Base-by-base conservation (phyloP, 306 rosid species). In the Macrotyloma uniflorum region DNA sequence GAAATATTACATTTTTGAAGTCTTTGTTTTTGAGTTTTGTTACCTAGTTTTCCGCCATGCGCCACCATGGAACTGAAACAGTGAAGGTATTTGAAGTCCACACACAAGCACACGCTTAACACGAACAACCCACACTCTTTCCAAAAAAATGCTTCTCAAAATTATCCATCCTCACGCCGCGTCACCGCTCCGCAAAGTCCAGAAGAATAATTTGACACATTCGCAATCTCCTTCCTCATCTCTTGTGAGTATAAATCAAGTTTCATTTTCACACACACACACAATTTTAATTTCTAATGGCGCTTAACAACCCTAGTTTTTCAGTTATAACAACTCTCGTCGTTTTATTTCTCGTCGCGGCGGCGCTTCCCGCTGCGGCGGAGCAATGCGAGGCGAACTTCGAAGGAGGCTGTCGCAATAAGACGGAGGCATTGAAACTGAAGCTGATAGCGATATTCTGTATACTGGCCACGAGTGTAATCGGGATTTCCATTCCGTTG, bases 361-460 rank as follows among this genome's bases (percentile, higher is more conserved):
- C 28, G 0, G 12, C 8, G 4, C 30, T 11, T 4, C 59, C 45
- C 11, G 72, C 36, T 0, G 75, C 79, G 0, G 64, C 76, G 0
- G 57, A 65, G 19, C 54, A 82, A 64, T 85, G 88, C 23, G 5
- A 26, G 5, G 63, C 79, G 0, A 78, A 69, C 1, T 36, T 69
- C 5, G 57, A 35, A 0, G 84, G 68, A 19, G 50, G 61, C 0
- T 92, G 97, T 67, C 88, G 83, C 20, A 22, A 89, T 77, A 83
- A 62, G 12, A 5, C 4, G 20, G 23, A 50, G 57, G 83, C 93
- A 0, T 12, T 90, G 32, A 87, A 72, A 36, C 28, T 88, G 3
- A 90, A 90, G 69, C 4, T 89, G 14, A 80, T 89, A 3, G 96
- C 94, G 26, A 86, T 90, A 13, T 71, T 16, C 7, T 35, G 79